Percentiles rank a stretch among this genome's conserved stretches.
Evolutionary conservation across 148 eudicot species (phyloP).

Genomic region (Persicaria maculosa): DNA sequence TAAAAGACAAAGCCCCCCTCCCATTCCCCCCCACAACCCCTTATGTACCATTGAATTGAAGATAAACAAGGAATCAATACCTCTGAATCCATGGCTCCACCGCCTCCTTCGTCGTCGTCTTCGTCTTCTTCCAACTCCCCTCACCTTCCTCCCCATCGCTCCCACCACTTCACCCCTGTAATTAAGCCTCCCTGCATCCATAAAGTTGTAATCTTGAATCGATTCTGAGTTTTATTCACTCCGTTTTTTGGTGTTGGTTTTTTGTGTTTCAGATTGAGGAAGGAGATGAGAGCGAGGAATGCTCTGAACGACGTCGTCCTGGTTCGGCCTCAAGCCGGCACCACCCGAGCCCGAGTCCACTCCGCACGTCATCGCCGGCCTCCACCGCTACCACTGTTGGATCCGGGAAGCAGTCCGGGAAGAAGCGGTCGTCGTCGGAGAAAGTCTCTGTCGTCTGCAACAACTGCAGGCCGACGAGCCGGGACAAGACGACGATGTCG

Average conservation of each 20-base stretch:
- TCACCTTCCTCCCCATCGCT: conserved; percentile 32
- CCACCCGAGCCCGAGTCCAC: not conserved
- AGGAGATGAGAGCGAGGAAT: conserved; percentile 70
- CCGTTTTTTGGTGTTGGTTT: not conserved
- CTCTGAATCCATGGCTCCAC: conserved; percentile 31
- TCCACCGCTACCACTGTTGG: conserved; percentile 12
- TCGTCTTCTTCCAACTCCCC: conserved; percentile 26
- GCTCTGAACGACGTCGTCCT: conserved; percentile 37
- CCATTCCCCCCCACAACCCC: not conserved
- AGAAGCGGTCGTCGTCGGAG: conserved; percentile 11
- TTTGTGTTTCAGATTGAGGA: conserved; percentile 60
- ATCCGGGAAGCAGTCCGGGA: conserved; percentile 16
- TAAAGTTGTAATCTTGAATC: not conserved
- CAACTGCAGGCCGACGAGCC: conserved; percentile 67
- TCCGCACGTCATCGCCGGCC: conserved; percentile 4
- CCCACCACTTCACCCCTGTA: conserved; percentile 88
- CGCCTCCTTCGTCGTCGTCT: not conserved
- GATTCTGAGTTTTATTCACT: not conserved
- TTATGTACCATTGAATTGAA: not conserved
- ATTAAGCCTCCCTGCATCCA: not conserved
- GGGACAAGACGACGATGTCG: conserved; percentile 51
- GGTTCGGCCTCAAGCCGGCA: conserved; percentile 23
- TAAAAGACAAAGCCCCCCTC: conserved; percentile 4
- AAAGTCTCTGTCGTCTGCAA: conserved; percentile 36
- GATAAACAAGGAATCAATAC: not conserved